A percentile compares a stretch with the other conserved stretches of the same genome.
phyloP scores from a whole-genome alignment of 495 filamentous ascomycete species.

The Thozetella sp. region DNA sequence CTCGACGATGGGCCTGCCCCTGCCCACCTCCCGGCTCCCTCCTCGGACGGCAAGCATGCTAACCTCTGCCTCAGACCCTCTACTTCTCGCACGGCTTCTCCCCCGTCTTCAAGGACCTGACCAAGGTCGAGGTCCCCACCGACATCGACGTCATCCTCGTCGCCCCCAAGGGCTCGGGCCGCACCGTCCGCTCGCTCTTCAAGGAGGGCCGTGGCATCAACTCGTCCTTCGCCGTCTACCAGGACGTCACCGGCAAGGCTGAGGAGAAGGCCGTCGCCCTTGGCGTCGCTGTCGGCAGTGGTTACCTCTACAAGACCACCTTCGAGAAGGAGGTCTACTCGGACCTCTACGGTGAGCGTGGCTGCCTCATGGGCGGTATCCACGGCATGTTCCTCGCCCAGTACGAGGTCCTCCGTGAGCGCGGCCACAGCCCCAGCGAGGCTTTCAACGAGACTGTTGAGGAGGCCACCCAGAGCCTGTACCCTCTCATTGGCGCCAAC shows the following conservation, averaged over 20 bases:
- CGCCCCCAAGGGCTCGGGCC: constrained; percentile 97
- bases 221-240: constrained; percentile 97
- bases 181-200: constrained; percentile 97
- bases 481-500: constrained; percentile 93
- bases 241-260: constrained; percentile 96
- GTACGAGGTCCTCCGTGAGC: constrained; percentile 99
- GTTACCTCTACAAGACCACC: constrained; percentile 99
- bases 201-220: constrained; percentile 98
- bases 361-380: constrained; percentile 99
- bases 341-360: constrained; percentile 98
- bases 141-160: constrained; percentile 99
- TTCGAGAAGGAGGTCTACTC: constrained; percentile 99
- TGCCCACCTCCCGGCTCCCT: not conserved
- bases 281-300: constrained; percentile 92
- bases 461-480: constrained; percentile 96
- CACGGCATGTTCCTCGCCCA: constrained; percentile 99
- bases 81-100: constrained; percentile 99
- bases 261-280: constrained; percentile 98
- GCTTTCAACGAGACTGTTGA: constrained; percentile 99
- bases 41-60: not conserved
- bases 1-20: not conserved
- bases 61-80: constrained; percentile 64
- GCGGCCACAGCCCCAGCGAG: constrained; percentile 94
- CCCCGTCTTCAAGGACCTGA: constrained; percentile 98
- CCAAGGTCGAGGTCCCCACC: constrained; percentile 94